Base-by-base conservation (phyloP, 768 basidiomycete genomes). In the Boletus reticuloceps region DNA sequence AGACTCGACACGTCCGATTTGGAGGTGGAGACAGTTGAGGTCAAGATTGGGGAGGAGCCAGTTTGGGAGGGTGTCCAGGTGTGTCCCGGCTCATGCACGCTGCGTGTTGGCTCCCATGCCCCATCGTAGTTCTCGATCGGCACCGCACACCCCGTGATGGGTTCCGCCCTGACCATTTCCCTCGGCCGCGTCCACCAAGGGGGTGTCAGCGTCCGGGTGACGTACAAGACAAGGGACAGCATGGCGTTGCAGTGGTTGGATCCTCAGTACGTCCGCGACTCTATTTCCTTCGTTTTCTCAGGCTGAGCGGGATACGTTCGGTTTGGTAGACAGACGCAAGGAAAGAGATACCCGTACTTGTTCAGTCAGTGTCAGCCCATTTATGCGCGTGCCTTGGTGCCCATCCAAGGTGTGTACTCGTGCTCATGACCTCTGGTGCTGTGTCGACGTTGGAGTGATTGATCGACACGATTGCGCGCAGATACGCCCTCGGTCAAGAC, bases 181-280 rank as follows among this genome's bases (percentile, higher is more conserved):
- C 73, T 94, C 4, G 78, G 79, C 1, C 54, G 63, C n/a, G 59
- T 68, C 3, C 27, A 7, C 22, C 25, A 22, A 2, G 34, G 39
- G 10, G 83, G 79, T 14, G 57, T 78, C 10, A 83, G 72, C 5
- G 69, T 92, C 52, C 72, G 75, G 29, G 79, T 91, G 46, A 75
- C 71, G 37, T 96, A 95, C 66, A 72, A 76, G 47, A 95, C 94
- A 0, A 91, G 88, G 13, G 72, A 82, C 9, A 85, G 85, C 66
- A 88, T 84, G 10, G 92, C 94, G 2, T 74, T 97, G 22, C 93
- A 94, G 55, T 96, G 92, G 92, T 78, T 95, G 19, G 84, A 82
- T 25, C 87, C 91, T 59, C 82, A 86, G 85, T 91, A 66, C 41
- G 78, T 69, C 56, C 10, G 27, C 19, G 17, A 39, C 16, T 17